Percentiles rank a stretch among this genome's conserved stretches.
Conservation (phyloP, 2,329 filamentous ascomycete species). For the Scolecobasidium constrictum region DNA sequence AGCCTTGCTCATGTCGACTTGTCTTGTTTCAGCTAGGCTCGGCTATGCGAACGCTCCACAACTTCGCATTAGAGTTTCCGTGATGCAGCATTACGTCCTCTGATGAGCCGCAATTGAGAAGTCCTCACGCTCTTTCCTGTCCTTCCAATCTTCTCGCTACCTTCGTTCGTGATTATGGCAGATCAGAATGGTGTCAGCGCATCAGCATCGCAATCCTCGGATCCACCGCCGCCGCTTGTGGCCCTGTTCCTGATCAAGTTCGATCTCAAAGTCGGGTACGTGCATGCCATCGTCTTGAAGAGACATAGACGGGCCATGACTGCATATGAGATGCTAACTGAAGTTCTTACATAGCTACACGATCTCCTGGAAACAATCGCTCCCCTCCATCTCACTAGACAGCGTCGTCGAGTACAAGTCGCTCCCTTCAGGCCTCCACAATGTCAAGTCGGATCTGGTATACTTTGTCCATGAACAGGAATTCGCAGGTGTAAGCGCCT, state of each 20-base stretch:
- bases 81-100: not conserved
- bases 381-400: slow-evolving; percentile 54
- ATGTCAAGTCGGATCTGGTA: slow-evolving; percentile 72
- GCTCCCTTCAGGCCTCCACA: slow-evolving; percentile 83
- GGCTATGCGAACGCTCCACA: not conserved
- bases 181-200: not conserved
- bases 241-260: slow-evolving; percentile 85
- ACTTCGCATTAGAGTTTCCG: not conserved
- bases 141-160: not conserved
- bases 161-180: not conserved
- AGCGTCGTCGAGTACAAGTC: slow-evolving; percentile 94
- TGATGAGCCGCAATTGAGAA: not conserved
- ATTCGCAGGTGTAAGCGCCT: slow-evolving; percentile 87
- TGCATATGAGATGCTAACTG: slow-evolving; percentile 3
- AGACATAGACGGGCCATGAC: slow-evolving; percentile 2
- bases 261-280: slow-evolving; percentile 79
- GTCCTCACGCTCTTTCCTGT: not conserved
- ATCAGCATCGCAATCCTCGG: not conserved
- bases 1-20: too few relatives aligned
- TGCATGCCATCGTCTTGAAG: too few relatives aligned
- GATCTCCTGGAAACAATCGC: slow-evolving; percentile 73
- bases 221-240: slow-evolving; percentile 42
- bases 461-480: slow-evolving; percentile 83
- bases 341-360: slow-evolving; percentile 47
- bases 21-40: not conserved